Conservation (phyloP, 1,139 yeast species). For the Nadsonia starkeyi-henricii region DNA sequence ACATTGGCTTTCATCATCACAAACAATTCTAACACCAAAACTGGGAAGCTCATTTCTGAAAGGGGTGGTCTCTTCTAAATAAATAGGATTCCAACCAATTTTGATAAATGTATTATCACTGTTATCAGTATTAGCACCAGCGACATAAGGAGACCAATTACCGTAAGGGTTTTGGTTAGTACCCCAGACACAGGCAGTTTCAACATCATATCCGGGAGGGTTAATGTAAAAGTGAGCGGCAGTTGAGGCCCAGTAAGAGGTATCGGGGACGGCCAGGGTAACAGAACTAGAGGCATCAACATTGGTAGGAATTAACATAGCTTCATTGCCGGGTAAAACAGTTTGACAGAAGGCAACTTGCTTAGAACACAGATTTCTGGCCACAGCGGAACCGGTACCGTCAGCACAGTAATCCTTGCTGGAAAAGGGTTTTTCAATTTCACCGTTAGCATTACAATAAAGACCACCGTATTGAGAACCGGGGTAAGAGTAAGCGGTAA, state of each 20-base stretch:
- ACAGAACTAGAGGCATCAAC: slow-evolving; percentile 34
- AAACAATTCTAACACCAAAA: slow-evolving; percentile 61
- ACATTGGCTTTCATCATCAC: slow-evolving; percentile 57
- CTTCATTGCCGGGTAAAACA: slow-evolving; percentile 85
- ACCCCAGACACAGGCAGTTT: slow-evolving; percentile 83
- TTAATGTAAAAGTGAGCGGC: slow-evolving; percentile 82
- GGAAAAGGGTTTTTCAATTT: slow-evolving; percentile 46
- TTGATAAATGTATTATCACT: slow-evolving; percentile 60
- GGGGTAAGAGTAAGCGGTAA: slow-evolving; percentile 74
- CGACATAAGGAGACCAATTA: slow-evolving; percentile 89
- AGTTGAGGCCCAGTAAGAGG: slow-evolving; percentile 43
- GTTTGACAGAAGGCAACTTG: slow-evolving; percentile 81
- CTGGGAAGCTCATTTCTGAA: slow-evolving; percentile 42
- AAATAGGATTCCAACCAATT: slow-evolving; percentile 85
- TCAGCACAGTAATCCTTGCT: slow-evolving; percentile 49
- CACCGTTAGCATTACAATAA: slow-evolving; percentile 58
- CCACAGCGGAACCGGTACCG: slow-evolving; percentile 62
- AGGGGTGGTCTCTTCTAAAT: slow-evolving; percentile 43
- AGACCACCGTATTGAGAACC: slow-evolving; percentile 71
- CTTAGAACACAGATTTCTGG: slow-evolving; percentile 33
- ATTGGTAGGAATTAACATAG: slow-evolving; percentile 77
- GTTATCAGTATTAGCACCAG: slow-evolving; percentile 70
- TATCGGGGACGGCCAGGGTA: slow-evolving; percentile 70
- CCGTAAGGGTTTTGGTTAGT: slow-evolving; percentile 51
- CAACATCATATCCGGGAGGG: slow-evolving; percentile 67